These are phyloP conservation scores for Apiotrichum gracile DNA, from an alignment of 1,284 basidiomycete genomes.

Conservation along the genomic window DNA sequence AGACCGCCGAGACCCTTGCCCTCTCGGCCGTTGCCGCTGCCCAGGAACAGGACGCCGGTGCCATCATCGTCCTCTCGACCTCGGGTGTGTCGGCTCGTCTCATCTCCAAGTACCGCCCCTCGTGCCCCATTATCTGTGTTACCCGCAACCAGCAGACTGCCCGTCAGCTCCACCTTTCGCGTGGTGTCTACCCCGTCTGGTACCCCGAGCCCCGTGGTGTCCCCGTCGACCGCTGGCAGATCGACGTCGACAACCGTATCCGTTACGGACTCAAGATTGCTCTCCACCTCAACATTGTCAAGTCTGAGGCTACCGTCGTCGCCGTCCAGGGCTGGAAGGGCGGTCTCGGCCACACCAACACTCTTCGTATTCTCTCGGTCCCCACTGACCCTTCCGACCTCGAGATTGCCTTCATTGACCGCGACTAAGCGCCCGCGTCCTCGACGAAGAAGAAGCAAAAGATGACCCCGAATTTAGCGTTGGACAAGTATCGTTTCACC, in stretches of 20 bases:
- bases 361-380: slow-evolving; percentile 53
- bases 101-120: slow-evolving; percentile 93
- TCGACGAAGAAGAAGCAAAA: neutral
- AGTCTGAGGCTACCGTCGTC: slow-evolving; percentile 82
- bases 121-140: slow-evolving; percentile 91
- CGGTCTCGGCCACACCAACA: slow-evolving; percentile 74
- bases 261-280: slow-evolving; percentile 80
- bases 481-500: neutral
- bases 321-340: slow-evolving; percentile 99
- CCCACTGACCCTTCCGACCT: slow-evolving; percentile 81
- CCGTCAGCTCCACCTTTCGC: slow-evolving; percentile 93
- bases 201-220: slow-evolving; percentile 90
- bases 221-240: slow-evolving; percentile 88
- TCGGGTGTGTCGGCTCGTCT: slow-evolving; percentile 88
- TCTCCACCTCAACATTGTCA: slow-evolving; percentile 80
- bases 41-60: slow-evolving; percentile 86
- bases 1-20: slow-evolving; percentile 87
- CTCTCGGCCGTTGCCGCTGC: slow-evolving; percentile 90
- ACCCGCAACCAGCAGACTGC: slow-evolving; percentile 94
- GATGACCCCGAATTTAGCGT: neutral
- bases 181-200: slow-evolving; percentile 92
- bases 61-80: slow-evolving; percentile 94
- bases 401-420: slow-evolving; percentile 50
- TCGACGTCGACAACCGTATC: slow-evolving; percentile 64
- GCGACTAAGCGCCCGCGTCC: slow-evolving; percentile 6